These are phyloP conservation scores for Aspergillus sp. DNA, from an alignment of 2,329 filamentous ascomycete species.

Conservation along the genomic window DNA sequence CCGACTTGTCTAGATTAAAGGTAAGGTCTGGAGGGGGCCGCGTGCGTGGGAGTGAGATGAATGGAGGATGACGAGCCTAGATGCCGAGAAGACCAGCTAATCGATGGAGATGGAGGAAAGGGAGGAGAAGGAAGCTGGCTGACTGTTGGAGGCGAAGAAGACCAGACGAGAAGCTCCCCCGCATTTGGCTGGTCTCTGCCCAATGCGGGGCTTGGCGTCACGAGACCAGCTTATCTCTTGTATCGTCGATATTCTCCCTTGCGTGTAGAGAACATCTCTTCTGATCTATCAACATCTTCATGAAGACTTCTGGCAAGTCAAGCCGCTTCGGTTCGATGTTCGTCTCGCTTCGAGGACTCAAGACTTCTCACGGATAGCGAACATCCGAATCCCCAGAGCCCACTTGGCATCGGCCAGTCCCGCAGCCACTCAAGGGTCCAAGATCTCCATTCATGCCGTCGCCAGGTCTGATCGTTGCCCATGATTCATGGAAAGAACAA, in stretches of 20 bases:
- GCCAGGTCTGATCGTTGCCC: no score
- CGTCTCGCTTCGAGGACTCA: neutral
- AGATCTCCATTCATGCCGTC: neutral
- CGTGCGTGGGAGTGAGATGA: no score
- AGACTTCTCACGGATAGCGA: neutral
- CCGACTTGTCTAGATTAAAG: neutral
- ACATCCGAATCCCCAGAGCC: neutral
- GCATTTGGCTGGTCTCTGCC: conserved; percentile 5
- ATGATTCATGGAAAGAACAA: no score
- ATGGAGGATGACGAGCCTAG: neutral
- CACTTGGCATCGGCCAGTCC: neutral
- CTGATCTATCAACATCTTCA: neutral
- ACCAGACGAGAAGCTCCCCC: conserved; percentile 3
- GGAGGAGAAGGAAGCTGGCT: conserved; percentile 3
- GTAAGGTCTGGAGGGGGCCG: neutral
- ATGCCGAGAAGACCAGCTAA: neutral
- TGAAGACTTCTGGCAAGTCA: neutral
- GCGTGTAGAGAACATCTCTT: no score
- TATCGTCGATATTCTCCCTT: neutral
- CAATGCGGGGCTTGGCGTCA: conserved; percentile 18
- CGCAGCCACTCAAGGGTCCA: neutral
- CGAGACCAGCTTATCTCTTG: conserved; percentile 16
- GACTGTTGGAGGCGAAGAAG: neutral
- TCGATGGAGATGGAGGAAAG: neutral
- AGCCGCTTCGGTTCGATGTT: neutral